Base-by-base conservation (phyloP, 2,329 filamentous ascomycete genomes). In the Penicillium corylophilum region DNA sequence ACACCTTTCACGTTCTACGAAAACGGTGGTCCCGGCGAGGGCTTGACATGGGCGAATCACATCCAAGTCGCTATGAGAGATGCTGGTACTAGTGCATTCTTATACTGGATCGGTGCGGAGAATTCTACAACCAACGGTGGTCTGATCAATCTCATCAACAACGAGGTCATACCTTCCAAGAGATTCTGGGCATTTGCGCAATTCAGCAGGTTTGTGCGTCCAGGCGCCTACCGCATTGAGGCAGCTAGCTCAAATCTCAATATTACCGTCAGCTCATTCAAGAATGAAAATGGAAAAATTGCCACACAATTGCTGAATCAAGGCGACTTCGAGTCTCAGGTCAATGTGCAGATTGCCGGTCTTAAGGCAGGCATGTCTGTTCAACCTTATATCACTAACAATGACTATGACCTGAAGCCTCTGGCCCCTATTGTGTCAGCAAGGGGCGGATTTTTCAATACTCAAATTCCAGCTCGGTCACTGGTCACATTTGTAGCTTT, bases 41-140 rank as follows among this genome's bases (percentile, higher is more conserved):
- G 80, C 6, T 69, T 79, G 57, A 81, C 78, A 2, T 83, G 79
- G 80, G 81, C 80, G 1, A 77, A 78, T 57, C 77, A 79, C 56
- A 76, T 83, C 40, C 77, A 78, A 64, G 71, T 71, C 28, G 78
- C 74, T 18, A 67, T 83, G 13, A 71, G 78, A 5, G 75, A 74
- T 58, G 73, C 72, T 22, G 77, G 79, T 57, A 68, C 79, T 5
- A 77, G 74, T 7, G 81, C 74, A 0, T 82, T 82, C 59, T 69
- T 83, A 5, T 82, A 80, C 67, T 83, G 80, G 80, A 76, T 79
- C 61, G 78, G 79, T 18, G 61, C 29, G 5, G 29, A 31, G 29
- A 31, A 15, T 15, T 31, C 29, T 5, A 31, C 29, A 5, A 31
- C 12, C 5, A 31, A 31, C 3, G 15, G 29, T 15, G 29, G 10